Base-by-base conservation (phyloP, 2,329 filamentous ascomycete species). In the Pseudogymnoascus sp. region DNA sequence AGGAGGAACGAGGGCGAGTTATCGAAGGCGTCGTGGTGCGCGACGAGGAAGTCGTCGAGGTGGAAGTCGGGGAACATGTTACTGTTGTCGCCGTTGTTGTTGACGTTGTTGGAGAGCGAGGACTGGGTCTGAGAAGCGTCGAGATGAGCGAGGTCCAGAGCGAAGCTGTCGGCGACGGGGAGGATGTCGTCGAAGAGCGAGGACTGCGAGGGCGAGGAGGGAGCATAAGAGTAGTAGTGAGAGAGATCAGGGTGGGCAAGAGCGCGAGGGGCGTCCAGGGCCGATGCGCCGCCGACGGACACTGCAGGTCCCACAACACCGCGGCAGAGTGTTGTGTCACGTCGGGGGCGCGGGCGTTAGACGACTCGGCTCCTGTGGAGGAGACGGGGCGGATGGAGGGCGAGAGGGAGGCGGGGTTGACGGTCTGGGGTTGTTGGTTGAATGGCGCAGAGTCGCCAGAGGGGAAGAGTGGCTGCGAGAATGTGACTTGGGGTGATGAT, bases 251-350 rank as follows among this genome's bases (percentile, higher is more conserved):
- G 77, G 81, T 82, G 75, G 86, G 78, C 74, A 85, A 80, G 74
- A 80, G 81, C 74, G 79, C 81, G 73, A 84, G 79, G 67, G 62
- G 42, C 68, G 66, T 72, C 71, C 71, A 73, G 66, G 67, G 69
- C 69, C 67, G 64, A 64, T 67, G 68, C 66, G 40, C 40, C 40
- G 40, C 84, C 88, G 89, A 93, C 87, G 86, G 94, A 97, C 94
- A 99, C 94, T 89, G 94, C 94, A 96, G 94, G 94, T 96, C 94
- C 76, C 88, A 97, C 94, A 97, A 97, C 93, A 97, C 88, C 92
- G 84, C 94, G 83, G 94, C 94, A 97, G 94, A 92, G 96, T 95
- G 92, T 97, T 97, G 94, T 97, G 92, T 94, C 94, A 85, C 80
- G 84, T 95, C 90, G 86, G 89, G 83, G 79, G 69, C 70, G 67